Evolutionary conservation across 352 stramenopile species (phyloP), one percentile per base, ranked within the genome.

Genomic region (Phytophthora nicotianae): DNA sequence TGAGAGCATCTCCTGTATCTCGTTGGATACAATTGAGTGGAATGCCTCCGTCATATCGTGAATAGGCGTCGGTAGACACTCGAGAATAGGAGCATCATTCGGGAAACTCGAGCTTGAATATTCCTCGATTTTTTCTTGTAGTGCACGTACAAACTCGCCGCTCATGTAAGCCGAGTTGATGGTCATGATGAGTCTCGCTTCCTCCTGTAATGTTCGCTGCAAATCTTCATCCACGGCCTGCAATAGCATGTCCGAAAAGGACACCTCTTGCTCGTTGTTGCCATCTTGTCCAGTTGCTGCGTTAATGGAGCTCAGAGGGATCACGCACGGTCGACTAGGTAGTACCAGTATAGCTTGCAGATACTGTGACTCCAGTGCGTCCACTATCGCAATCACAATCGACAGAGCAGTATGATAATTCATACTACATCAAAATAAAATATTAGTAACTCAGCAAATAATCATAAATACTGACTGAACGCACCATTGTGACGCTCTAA

Each of bases 81-180:
- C 84, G 27, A 83, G 72, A 37, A 95, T 79, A 11, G 77, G 65
- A 2, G 81, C 60, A 20, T 91, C 79, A 13, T 65, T 50, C 2
- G 83, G 77, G 48, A 93, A 93, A 14, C 58, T 70, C 3, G 43
- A 48, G 0, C 38, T 20, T 6, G 78, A 89, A 41, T 79, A 83
- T 7, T 83, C 79, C 27, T 76, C 57, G 43, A 95, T 81, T 58
- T 88, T 89, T 33, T 57, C 58, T 41, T 89, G 68, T 10, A 95
- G 61, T 11, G 58, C 74, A 23, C 76, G 71, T 35, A 93, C 70
- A 62, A 93, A 93, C 45, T 90, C 77, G 16, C 81, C 79, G 51
- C 86, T 93, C 74, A 91, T 81, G 53, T 83, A 90, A 5, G 86
- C 73, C 47, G 86, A 93, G 62, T 93, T 93, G 59, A 95, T 91